Evolutionary conservation across 2,329 filamentous ascomycete genomes (phyloP).

Genomic region (Exophiala lecanii-corni): DNA sequence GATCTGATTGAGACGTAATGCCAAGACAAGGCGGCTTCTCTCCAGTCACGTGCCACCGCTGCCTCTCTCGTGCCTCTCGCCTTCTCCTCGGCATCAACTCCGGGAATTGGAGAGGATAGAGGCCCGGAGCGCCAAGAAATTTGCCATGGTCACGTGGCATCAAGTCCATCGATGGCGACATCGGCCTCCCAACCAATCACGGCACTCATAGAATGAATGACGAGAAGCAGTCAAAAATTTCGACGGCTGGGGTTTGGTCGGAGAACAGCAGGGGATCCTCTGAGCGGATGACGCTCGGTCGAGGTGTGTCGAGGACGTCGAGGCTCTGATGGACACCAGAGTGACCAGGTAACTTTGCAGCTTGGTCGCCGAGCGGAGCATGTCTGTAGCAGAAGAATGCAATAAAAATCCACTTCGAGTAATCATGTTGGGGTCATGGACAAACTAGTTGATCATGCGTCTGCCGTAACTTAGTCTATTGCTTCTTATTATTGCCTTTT

Average conservation of each 20-base stretch:
- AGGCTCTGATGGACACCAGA: conserved; percentile 1
- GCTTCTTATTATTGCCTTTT: neutral
- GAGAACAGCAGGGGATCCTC: conserved; percentile 6
- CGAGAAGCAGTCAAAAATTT: conserved; percentile 20
- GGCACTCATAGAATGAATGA: conserved; percentile 13
- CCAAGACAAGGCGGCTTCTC: no score
- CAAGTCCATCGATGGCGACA: conserved; percentile 23
- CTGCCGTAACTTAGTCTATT: neutral
- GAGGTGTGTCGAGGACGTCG: neutral
- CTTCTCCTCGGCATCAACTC: no score
- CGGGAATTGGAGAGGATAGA: no score
- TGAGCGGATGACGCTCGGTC: neutral
- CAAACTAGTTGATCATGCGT: neutral
- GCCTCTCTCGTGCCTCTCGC: no score
- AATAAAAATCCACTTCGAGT: neutral
- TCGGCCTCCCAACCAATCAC: conserved; percentile 20
- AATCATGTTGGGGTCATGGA: neutral
- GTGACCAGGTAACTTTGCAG: neutral
- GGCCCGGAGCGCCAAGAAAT: no score
- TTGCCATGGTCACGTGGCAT: no score
- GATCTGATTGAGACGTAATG: no score
- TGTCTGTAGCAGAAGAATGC: neutral
- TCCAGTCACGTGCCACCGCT: no score
- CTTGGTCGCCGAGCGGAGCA: neutral
- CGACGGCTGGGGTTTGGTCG: conserved; percentile 6